Conservation (phyloP, 2,329 filamentous ascomycete genomes). For the Raffaelea ambrosiae region DNA sequence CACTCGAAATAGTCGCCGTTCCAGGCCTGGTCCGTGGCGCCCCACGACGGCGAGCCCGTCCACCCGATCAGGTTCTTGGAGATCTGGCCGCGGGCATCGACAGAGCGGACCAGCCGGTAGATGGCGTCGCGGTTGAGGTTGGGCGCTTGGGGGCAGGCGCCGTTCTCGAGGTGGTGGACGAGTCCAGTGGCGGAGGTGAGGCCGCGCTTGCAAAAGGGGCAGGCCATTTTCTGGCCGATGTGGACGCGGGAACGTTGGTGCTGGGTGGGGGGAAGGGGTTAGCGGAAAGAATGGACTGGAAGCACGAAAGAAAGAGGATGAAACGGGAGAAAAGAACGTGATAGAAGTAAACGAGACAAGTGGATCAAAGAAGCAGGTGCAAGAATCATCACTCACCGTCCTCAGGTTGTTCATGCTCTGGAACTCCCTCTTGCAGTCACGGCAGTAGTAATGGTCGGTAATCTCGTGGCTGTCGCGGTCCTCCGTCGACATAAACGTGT, state of each 20-base stretch:
- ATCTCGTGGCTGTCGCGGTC: neutral
- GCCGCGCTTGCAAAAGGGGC: conserved; percentile 43
- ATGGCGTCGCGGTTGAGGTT: conserved; percentile 39
- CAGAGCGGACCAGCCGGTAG: conserved; percentile 31
- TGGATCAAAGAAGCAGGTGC: too few relatives aligned
- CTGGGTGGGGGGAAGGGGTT: conserved; percentile 22
- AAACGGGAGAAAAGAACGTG: too few relatives aligned
- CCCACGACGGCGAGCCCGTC: conserved; percentile 24
- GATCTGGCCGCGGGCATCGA: conserved; percentile 39
- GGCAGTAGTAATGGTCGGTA: neutral
- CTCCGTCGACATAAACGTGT: neutral
- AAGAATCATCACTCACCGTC: too few relatives aligned
- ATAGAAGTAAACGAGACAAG: too few relatives aligned
- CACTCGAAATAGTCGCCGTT: conserved; percentile 41
- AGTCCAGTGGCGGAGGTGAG: conserved; percentile 46
- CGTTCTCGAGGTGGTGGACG: conserved; percentile 46
- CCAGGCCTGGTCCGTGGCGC: conserved; percentile 31
- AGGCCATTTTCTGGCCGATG: conserved; percentile 31
- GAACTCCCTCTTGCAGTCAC: neutral
- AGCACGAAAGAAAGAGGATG: too few relatives aligned
- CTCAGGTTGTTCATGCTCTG: conserved; percentile 16
- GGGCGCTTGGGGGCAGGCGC: conserved; percentile 38
- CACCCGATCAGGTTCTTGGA: conserved; percentile 43
- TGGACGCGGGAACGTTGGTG: conserved; percentile 47
- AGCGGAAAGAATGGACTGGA: too few relatives aligned